These are phyloP conservation scores for Mycena vulgaris DNA, from an alignment of 768 basidiomycete species.

Conservation along the genomic window DNA sequence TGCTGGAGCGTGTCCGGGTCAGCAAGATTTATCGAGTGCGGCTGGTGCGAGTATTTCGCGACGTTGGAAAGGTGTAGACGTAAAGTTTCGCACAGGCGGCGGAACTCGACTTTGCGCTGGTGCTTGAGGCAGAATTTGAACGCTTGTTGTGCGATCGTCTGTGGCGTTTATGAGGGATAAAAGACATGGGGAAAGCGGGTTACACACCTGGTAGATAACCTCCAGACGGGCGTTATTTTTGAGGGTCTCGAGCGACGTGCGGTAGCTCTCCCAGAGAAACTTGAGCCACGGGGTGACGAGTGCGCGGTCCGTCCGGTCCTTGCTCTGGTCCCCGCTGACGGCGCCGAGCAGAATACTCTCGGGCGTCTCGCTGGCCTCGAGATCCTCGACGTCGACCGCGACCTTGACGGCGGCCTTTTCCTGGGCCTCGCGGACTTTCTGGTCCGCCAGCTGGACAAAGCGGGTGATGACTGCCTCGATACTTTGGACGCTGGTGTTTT, in stretches of 20 bases:
- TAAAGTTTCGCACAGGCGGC: slow-evolving; percentile 95
- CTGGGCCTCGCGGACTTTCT: slow-evolving; percentile 88
- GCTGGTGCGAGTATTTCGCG: slow-evolving; percentile 94
- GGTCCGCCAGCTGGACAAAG: slow-evolving; percentile 86
- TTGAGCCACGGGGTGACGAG: slow-evolving; percentile 98
- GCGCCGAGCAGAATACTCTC: slow-evolving; percentile 92
- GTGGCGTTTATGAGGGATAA: slow-evolving; percentile 16
- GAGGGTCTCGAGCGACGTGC: slow-evolving; percentile 94
- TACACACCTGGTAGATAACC: slow-evolving; percentile 90
- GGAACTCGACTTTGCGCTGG: slow-evolving; percentile 96
- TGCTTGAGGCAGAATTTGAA: slow-evolving; percentile 97
- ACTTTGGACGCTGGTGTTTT: slow-evolving; percentile 90
- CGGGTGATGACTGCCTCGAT: slow-evolving; percentile 93
- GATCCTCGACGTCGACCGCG: slow-evolving; percentile 90
- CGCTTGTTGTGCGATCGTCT: slow-evolving; percentile 97
- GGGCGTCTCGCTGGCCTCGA: slow-evolving; percentile 96
- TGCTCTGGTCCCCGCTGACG: slow-evolving; percentile 91
- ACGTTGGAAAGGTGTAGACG: slow-evolving; percentile 95
- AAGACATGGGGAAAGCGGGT: neutral
- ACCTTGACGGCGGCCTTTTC: slow-evolving; percentile 86
- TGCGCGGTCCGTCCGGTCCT: slow-evolving; percentile 94
- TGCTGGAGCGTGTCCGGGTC: slow-evolving; percentile 96
- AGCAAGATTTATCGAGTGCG: slow-evolving; percentile 94
- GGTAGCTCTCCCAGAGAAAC: slow-evolving; percentile 99
- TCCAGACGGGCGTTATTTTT: slow-evolving; percentile 97